phyloP scores from a whole-genome alignment of 176 grass and related monocot genomes.

The Oryza brachyantha region DNA sequence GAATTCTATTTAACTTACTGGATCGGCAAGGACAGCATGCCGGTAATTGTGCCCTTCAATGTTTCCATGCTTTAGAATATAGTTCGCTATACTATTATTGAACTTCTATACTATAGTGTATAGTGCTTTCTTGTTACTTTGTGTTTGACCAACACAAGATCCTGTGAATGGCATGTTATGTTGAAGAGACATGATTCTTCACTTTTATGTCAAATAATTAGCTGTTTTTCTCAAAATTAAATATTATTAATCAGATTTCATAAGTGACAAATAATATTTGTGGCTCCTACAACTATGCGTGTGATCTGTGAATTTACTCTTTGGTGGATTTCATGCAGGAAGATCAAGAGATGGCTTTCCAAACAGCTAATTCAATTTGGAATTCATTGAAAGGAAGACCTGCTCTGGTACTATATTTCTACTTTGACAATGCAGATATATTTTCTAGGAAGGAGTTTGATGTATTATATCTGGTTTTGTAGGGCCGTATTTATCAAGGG shows the following conservation, averaged over 20 bases:
- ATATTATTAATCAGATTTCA: neutral
- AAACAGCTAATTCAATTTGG: constrained; percentile 65
- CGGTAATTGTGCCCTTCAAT: constrained; percentile 45
- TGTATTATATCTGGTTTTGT: constrained; percentile 37
- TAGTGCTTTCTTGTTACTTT: constrained; percentile 12
- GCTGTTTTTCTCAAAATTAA: constrained; percentile 17
- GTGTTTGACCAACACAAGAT: neutral
- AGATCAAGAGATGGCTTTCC: constrained; percentile 62
- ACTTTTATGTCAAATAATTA: constrained; percentile 8
- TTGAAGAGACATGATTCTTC: neutral
- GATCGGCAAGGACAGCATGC: constrained; percentile 69
- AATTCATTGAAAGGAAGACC: constrained; percentile 77
- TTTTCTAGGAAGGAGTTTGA: constrained; percentile 28
- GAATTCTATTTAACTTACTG: constrained; percentile 83
- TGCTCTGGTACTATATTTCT: constrained; percentile 59
- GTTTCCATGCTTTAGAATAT: neutral
- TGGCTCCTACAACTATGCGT: neutral
- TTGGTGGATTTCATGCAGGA: constrained; percentile 53
- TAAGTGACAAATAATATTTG: neutral
- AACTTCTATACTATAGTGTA: neutral
- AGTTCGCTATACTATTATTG: neutral
- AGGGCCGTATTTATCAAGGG: constrained; percentile 87
- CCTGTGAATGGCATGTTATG: neutral
- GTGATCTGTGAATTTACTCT: constrained; percentile 28
- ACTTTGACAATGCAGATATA: neutral